Evolutionary conservation across 2,329 filamentous ascomycete species (phyloP).

Genomic region (Stemphylium lycopersici): DNA sequence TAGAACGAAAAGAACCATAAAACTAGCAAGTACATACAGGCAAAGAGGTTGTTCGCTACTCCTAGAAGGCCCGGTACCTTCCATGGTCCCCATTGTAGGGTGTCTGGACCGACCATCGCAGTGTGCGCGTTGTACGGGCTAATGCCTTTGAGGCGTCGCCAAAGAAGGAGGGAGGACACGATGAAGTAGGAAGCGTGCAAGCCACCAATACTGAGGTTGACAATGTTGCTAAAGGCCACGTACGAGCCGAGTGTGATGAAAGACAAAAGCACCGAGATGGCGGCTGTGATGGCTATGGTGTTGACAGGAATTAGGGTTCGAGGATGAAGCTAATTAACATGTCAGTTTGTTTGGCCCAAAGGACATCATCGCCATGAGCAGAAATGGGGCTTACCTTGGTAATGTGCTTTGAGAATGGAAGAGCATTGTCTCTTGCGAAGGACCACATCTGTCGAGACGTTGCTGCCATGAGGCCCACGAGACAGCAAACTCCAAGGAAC

Average conservation of each 20-base stretch:
- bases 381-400: neutral
- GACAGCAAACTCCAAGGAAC: constrained; percentile 8
- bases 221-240: constrained; percentile 18
- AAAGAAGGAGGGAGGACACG: constrained; percentile 12
- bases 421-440: constrained; percentile 22
- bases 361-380: neutral
- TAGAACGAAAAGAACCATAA: constrained; percentile 26
- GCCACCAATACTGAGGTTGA: constrained; percentile 12
- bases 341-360: neutral
- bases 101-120: neutral
- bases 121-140: neutral
- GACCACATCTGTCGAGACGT: constrained; percentile 26
- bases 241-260: constrained; percentile 18
- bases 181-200: constrained; percentile 23
- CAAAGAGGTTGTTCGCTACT: constrained; percentile 13
- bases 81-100: constrained; percentile 5
- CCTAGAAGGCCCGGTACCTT: constrained; percentile 6
- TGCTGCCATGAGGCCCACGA: constrained; percentile 17
- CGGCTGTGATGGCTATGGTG: constrained; percentile 40
- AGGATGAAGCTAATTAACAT: neutral
- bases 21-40: constrained; percentile 17
- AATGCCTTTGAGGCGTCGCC: constrained; percentile 10
- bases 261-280: constrained; percentile 12
- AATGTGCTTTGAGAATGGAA: constrained; percentile 20
- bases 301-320: constrained; percentile 44